Conservation (phyloP, 495 filamentous ascomycete species). For the Daldinia bambusicola region DNA sequence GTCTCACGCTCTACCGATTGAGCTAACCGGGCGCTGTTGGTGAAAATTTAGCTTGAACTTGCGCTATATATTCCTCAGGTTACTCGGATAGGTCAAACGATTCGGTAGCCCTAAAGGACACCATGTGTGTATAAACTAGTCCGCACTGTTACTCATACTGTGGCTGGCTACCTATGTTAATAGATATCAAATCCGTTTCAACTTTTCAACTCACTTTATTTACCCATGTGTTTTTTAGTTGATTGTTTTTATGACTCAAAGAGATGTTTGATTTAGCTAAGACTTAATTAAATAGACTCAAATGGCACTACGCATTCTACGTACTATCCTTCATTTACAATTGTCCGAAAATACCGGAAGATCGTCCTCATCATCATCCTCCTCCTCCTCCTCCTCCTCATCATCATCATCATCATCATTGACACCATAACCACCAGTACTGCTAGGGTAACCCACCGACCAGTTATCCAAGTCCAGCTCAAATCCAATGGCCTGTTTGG, state of each 20-base stretch:
- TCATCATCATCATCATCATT: too few species aligned
- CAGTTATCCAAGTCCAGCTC: background rate
- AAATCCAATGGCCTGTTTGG: background rate
- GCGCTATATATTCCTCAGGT: background rate
- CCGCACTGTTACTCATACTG: background rate
- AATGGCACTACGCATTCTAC: too few species aligned
- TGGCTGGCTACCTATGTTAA: background rate
- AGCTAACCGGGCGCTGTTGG: constrained; percentile 66
- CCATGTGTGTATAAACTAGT: background rate
- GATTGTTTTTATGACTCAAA: background rate
- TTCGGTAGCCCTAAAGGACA: background rate
- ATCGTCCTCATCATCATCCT: too few species aligned
- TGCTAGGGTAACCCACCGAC: too few species aligned
- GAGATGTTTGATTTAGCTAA: too few species aligned
- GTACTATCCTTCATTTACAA: too few species aligned
- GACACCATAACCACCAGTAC: too few species aligned
- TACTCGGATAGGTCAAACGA: background rate
- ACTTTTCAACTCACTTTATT: background rate
- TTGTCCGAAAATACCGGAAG: too few species aligned
- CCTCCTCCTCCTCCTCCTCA: too few species aligned
- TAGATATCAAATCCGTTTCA: background rate
- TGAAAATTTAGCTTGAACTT: too few species aligned
- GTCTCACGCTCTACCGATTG: constrained; percentile 88
- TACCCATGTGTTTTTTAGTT: background rate
- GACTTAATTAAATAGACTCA: too few species aligned